Percentiles rank a stretch among this genome's conserved stretches.
phyloP scores from a whole-genome alignment of 306 rosid genomes.

The Luffa acutangula region DNA sequence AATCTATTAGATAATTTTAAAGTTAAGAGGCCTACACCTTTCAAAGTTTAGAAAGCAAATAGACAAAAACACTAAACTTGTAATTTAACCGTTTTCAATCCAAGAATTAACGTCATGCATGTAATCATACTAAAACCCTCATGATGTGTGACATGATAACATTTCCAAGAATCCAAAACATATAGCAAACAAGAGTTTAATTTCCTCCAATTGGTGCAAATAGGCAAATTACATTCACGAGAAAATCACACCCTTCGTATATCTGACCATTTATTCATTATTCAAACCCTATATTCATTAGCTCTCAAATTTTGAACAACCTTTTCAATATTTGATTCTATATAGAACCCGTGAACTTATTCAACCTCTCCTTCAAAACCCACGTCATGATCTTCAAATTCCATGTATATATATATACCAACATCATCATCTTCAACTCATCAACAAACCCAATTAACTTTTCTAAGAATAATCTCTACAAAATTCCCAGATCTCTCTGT shows the following conservation, averaged over 20 bases:
- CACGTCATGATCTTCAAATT: not conserved
- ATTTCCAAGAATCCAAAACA: too few species aligned
- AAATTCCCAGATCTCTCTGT: not conserved
- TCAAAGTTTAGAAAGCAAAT: too few species aligned
- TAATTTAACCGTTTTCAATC: too few species aligned
- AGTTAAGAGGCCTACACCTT: too few species aligned
- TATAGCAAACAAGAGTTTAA: not conserved
- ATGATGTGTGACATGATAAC: not conserved
- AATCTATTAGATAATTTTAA: too few species aligned
- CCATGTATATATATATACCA: not conserved
- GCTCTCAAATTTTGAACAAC: not conserved
- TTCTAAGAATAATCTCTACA: not conserved
- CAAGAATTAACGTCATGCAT: not conserved
- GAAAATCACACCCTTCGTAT: not conserved
- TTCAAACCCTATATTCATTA: not conserved
- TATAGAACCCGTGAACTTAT: not conserved
- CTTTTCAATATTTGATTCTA: not conserved
- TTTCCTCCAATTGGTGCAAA: not conserved
- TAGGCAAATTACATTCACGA: not conserved
- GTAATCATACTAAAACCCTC: not conserved
- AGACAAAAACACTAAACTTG: too few species aligned
- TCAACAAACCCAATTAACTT: not conserved
- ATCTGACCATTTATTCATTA: not conserved
- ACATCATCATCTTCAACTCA: not conserved
- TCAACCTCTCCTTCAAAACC: not conserved